These are phyloP conservation scores for Suillus clintonianus DNA, from an alignment of 768 basidiomycete genomes.

Conservation along the genomic window DNA sequence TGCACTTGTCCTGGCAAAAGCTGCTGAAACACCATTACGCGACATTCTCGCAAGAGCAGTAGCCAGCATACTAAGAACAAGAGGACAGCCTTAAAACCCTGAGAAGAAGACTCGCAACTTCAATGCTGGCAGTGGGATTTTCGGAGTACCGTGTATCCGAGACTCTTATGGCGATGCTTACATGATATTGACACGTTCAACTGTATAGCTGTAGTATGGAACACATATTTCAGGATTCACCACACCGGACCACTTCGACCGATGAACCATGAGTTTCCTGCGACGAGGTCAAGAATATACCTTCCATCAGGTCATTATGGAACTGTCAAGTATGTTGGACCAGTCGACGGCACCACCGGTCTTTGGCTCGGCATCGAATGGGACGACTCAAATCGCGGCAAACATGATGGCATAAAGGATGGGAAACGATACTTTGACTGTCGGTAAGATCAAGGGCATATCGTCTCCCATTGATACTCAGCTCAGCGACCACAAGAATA, in stretches of 20 bases:
- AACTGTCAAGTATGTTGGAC: constrained; percentile 70
- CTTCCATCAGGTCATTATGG: constrained; percentile 54
- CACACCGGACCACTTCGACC: neutral
- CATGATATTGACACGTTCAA: neutral
- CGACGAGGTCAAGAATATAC: constrained; percentile 53
- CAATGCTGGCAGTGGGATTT: neutral
- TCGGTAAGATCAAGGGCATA: constrained; percentile 45
- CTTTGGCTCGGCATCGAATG: constrained; percentile 97
- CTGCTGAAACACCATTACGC: constrained; percentile 25
- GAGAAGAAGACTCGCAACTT: neutral
- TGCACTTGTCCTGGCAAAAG: constrained; percentile 30
- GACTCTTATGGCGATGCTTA: neutral
- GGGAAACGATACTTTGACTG: constrained; percentile 78
- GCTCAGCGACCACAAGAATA: constrained; percentile 41
- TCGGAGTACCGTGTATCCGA: constrained; percentile 1
- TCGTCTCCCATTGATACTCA: constrained; percentile 8
- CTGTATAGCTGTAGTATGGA: neutral
- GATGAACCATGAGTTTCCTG: neutral
- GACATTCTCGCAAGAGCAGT: constrained; percentile 30
- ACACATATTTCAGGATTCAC: neutral
- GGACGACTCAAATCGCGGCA: constrained; percentile 85
- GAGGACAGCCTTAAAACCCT: neutral
- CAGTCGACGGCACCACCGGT: constrained; percentile 62
- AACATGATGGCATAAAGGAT: constrained; percentile 83
- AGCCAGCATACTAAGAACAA: constrained; percentile 25